Conservation (phyloP, 805 yeast species). For the Candida jianshihensis region DNA sequence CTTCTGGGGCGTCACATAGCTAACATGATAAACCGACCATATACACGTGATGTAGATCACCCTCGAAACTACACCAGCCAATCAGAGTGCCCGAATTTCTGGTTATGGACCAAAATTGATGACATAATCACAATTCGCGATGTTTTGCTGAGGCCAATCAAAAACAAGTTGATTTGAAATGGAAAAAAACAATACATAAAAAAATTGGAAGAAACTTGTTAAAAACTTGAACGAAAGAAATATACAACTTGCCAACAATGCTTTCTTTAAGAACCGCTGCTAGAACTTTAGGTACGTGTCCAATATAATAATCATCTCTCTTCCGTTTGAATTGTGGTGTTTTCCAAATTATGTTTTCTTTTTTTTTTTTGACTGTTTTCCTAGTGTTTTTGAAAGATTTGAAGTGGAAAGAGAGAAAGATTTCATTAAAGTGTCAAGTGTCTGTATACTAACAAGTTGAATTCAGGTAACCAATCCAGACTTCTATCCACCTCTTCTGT, state of each 20-base stretch:
- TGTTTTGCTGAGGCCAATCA: constrained; percentile 17
- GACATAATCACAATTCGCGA: not conserved
- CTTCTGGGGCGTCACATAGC: too few species aligned
- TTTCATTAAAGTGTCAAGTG: not conserved
- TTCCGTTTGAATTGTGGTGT: too few species aligned
- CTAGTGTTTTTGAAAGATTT: too few species aligned
- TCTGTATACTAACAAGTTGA: constrained; percentile 7
- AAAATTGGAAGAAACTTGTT: not conserved
- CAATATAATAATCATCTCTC: too few species aligned
- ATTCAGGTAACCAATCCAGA: constrained; percentile 22
- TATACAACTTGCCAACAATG: constrained; percentile 11
- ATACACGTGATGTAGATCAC: not conserved
- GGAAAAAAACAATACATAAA: constrained; percentile 8
- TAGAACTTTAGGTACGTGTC: constrained; percentile 22
- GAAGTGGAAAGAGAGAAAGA: too few species aligned
- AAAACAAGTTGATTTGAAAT: constrained; percentile 19
- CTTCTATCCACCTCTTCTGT: constrained; percentile 31
- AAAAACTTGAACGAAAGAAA: not conserved
- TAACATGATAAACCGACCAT: not conserved
- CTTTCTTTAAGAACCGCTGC: constrained; percentile 23
- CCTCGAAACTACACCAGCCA: not conserved
- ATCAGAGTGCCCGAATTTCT: not conserved
- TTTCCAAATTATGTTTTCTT: too few species aligned
- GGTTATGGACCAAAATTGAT: not conserved
- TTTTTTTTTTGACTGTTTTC: too few species aligned